phyloP scores from a whole-genome alignment of 1,284 basidiomycete genomes.

The Ceratobasidium sp. region DNA sequence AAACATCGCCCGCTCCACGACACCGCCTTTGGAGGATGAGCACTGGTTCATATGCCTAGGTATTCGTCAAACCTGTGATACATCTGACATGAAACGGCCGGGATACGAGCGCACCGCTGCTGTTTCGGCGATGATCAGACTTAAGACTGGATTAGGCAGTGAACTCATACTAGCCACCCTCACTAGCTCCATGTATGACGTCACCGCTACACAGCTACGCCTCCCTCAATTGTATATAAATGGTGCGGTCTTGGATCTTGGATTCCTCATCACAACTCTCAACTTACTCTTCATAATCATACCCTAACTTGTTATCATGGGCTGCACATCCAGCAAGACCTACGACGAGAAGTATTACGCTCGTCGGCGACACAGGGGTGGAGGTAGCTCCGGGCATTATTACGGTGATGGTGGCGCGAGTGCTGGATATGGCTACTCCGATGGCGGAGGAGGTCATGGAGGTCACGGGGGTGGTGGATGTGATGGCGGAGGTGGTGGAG shows the following conservation, averaged over 20 bases:
- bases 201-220: background rate
- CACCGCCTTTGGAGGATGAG: too few species aligned
- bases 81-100: too few species aligned
- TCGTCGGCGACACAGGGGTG: background rate
- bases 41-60: too few species aligned
- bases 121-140: background rate
- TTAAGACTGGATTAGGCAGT: background rate
- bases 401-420: too few species aligned
- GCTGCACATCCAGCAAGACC: constrained; percentile 7
- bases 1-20: background rate
- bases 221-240: background rate
- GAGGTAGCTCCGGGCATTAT: background rate
- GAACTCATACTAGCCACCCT: too few species aligned
- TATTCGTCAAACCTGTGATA: too few species aligned
- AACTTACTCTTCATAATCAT: background rate
- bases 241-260: background rate
- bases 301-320: background rate
- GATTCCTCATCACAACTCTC: background rate
- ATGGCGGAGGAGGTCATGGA: background rate
- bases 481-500: background rate
- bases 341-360: background rate
- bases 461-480: background rate
- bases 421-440: background rate
- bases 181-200: background rate
- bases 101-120: too few species aligned